Conservation (phyloP, 192 early-diverging fungal species). For the Funneliformis mosseae region DNA sequence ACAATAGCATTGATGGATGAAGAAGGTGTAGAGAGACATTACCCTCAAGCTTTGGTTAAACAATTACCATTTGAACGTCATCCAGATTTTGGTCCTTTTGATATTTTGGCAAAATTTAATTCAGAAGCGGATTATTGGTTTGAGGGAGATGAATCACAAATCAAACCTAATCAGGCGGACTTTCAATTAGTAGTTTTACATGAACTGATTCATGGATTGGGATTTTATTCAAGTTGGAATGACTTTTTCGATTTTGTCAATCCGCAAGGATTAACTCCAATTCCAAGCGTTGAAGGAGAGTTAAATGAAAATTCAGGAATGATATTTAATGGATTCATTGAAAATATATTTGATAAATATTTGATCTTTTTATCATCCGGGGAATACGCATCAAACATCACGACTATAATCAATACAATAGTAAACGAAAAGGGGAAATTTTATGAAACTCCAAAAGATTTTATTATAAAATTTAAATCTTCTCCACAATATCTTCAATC, state of each 20-base stretch:
- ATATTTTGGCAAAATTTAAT: slow-evolving; percentile 47
- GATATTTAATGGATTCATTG: slow-evolving; percentile 9
- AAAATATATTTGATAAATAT: slow-evolving; percentile 25
- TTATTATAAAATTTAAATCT: background rate
- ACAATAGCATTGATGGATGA: slow-evolving; percentile 39
- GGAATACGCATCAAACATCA: background rate
- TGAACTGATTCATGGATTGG: slow-evolving; percentile 48
- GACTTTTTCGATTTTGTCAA: slow-evolving; percentile 21
- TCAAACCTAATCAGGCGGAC: slow-evolving; percentile 37
- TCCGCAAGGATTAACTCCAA: slow-evolving; percentile 34
- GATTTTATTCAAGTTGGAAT: slow-evolving; percentile 43
- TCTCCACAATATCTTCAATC: slow-evolving; percentile 19
- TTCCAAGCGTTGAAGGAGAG: slow-evolving; percentile 18
- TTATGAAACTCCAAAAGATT: background rate
- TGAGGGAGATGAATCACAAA: slow-evolving; percentile 20
- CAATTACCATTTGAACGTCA: slow-evolving; percentile 33
- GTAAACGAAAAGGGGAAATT: background rate
- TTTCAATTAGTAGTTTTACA: slow-evolving; percentile 41
- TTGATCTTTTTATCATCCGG: slow-evolving; percentile 3
- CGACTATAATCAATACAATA: background rate
- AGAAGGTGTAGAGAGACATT: slow-evolving; percentile 40
- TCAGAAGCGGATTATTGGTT: slow-evolving; percentile 41
- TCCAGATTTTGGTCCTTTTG: slow-evolving; percentile 37
- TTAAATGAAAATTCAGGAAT: background rate
- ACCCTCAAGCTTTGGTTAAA: slow-evolving; percentile 49